Percentiles rank a stretch among this genome's conserved stretches.
These are phyloP conservation scores for Geotrichum ghanense DNA, from an alignment of 805 yeast species.

Conservation along the genomic window DNA sequence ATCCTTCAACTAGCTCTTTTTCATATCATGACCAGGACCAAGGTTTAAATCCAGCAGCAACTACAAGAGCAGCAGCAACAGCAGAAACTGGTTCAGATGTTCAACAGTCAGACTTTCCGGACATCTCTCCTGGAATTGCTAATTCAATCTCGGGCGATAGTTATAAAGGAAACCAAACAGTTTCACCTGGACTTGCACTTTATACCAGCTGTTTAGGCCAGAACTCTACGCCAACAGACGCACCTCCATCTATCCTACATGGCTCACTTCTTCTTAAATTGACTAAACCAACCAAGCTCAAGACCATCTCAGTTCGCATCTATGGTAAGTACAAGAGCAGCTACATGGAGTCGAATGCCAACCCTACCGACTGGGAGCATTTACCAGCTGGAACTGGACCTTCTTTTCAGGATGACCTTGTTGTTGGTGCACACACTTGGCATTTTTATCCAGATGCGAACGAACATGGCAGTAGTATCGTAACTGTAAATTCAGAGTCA, in stretches of 20 bases:
- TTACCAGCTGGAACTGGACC: conserved; percentile 9
- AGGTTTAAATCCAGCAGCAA: too few relatives aligned
- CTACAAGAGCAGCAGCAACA: too few relatives aligned
- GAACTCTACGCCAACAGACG: conserved; percentile 4
- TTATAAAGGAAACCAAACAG: not conserved
- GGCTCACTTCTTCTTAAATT: conserved; percentile 69
- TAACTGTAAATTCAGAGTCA: not conserved
- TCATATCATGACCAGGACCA: not conserved
- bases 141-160: not conserved
- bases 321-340: conserved; percentile 66
- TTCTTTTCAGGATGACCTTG: conserved; percentile 24
- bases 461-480: conserved; percentile 8
- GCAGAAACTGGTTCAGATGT: not conserved
- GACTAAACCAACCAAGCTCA: conserved; percentile 60
- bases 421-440: conserved; percentile 25
- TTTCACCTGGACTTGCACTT: not conserved
- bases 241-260: conserved; percentile 43
- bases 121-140: not conserved
- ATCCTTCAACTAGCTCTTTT: not conserved
- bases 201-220: not conserved
- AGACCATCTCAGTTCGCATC: conserved; percentile 48
- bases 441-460: conserved; percentile 18
- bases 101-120: not conserved
- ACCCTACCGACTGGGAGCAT: conserved; percentile 19
- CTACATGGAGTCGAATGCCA: conserved; percentile 64